Evolutionary conservation across 2,329 filamentous ascomycete genomes (phyloP).

Genomic region (Fusarium nurragi): DNA sequence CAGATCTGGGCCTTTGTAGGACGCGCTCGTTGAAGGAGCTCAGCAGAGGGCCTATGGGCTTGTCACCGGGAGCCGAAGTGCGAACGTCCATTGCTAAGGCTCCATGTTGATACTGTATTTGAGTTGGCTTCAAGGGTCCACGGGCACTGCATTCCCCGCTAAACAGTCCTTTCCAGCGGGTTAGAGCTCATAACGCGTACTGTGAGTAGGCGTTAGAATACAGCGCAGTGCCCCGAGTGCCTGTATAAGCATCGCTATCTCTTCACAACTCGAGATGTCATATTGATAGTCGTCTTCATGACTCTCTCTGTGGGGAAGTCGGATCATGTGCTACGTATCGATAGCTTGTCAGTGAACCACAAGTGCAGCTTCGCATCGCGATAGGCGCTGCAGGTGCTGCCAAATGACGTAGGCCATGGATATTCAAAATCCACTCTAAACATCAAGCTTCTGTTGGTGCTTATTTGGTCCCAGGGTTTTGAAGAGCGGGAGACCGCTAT

Average conservation of each 20-base stretch:
- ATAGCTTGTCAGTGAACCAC: slow-evolving; percentile 20
- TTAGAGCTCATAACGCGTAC: not conserved
- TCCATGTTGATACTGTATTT: too few species aligned
- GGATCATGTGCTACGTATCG: slow-evolving; percentile 26
- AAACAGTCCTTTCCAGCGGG: slow-evolving; percentile 14
- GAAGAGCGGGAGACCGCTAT: slow-evolving; percentile 5
- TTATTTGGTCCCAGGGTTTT: not conserved
- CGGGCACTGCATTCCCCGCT: slow-evolving; percentile 18
- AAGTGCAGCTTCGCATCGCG: slow-evolving; percentile 28
- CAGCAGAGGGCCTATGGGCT: slow-evolving; percentile 9
- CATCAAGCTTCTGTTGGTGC: slow-evolving; percentile 26
- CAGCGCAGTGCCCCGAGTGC: not conserved
- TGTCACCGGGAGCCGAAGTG: not conserved
- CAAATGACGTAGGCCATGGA: slow-evolving; percentile 41
- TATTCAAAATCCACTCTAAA: slow-evolving; percentile 17
- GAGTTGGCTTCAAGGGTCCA: slow-evolving; percentile 31
- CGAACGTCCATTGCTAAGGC: not conserved
- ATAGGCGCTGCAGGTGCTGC: slow-evolving; percentile 36
- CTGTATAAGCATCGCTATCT: not conserved
- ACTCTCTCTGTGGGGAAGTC: slow-evolving; percentile 20
- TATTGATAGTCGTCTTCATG: slow-evolving; percentile 18
- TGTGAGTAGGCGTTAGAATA: not conserved
- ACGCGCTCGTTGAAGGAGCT: not conserved
- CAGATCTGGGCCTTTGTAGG: slow-evolving; percentile 5
- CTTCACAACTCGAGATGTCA: not conserved